Percentiles rank a stretch among this genome's conserved stretches.
phyloP scores from a whole-genome alignment of 345 rosid species.

The Lumnitzera racemosa region DNA sequence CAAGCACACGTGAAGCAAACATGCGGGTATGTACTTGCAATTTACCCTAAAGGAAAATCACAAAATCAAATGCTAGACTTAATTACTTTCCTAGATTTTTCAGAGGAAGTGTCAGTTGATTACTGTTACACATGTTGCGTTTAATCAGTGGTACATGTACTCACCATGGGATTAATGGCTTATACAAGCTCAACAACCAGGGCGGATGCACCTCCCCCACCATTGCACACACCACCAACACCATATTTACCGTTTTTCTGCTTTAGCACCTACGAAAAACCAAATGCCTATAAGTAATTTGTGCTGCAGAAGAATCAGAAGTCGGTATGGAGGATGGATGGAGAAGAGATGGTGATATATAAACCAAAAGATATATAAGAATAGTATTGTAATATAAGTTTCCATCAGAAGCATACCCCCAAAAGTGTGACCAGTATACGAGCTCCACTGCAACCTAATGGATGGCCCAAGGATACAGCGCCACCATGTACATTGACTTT shows the following conservation, averaged over 20 bases:
- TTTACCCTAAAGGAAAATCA: no score
- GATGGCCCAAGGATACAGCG: conserved; percentile 95
- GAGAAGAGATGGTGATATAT: no score
- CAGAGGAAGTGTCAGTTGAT: no score
- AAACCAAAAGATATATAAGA: no score
- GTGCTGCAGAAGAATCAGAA: background rate
- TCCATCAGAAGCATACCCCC: conserved; percentile 39
- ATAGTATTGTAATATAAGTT: no score
- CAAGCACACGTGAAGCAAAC: no score
- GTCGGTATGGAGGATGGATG: background rate
- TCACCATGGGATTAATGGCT: conserved; percentile 8
- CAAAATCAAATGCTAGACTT: no score
- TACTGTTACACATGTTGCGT: no score
- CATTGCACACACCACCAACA: conserved; percentile 92
- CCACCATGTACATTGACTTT: conserved; percentile 90
- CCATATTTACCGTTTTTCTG: conserved; percentile 74
- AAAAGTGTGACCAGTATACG: conserved; percentile 89
- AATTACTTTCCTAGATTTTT: no score
- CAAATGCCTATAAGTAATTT: background rate
- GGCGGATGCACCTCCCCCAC: conserved; percentile 97
- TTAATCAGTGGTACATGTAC: background rate
- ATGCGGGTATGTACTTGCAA: no score
- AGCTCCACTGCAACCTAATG: conserved; percentile 98
- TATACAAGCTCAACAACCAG: conserved; percentile 75
- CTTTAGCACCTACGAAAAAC: conserved; percentile 45